Base-by-base conservation (phyloP, 768 basidiomycete species). In the Lactarius hatsudake region DNA sequence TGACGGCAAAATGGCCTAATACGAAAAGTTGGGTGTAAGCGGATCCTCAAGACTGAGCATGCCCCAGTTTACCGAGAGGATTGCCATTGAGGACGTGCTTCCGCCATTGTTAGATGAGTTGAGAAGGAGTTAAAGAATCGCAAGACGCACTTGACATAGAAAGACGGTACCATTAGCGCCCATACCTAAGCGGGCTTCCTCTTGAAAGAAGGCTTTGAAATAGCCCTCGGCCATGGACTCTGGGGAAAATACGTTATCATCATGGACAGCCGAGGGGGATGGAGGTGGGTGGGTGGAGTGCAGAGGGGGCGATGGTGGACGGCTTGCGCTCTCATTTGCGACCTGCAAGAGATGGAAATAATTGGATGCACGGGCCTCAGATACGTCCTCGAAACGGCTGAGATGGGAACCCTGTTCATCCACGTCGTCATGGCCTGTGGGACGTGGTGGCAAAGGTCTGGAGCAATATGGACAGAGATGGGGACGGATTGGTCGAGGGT, bases 111-210 rank as follows among this genome's bases (percentile, higher is more conserved):
- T 5, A 4, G 20, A 28, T 63, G 38, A 63, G 61, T 59, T 38
- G 12, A 28, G n/a, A n/a, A n/a, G 26, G 17, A 51, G 63, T 45
- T 28, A 20, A 4, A 56, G 28, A 34, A 26, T 32, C 34, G 20
- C 59, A 30, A n/a, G 48, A 32, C 82, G 23, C 66, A 93, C 93
- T 82, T 92, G 91, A 72, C 93, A 96, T 3, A 96, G 80, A 74
- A 82, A 97, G 1, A 98, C 96, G 30, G 83, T 90, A 1, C 96
- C 96, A 72, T 94, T 94, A 0, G 95, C 95, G 53, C 96, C 96
- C 93, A 97, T 96, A 0, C 96, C 96, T 7, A 98, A 81, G 66
- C 88, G 85, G 68, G 83, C 87, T 71, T 96, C 93, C 73, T 97
- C 95, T 65, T 88, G 86, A 74, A 98, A 98, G 80, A 96, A 98